Evolutionary conservation across 2,329 filamentous ascomycete genomes (phyloP), one percentile per base, ranked within the genome.

Genomic region (Cyclaneusma minus): DNA sequence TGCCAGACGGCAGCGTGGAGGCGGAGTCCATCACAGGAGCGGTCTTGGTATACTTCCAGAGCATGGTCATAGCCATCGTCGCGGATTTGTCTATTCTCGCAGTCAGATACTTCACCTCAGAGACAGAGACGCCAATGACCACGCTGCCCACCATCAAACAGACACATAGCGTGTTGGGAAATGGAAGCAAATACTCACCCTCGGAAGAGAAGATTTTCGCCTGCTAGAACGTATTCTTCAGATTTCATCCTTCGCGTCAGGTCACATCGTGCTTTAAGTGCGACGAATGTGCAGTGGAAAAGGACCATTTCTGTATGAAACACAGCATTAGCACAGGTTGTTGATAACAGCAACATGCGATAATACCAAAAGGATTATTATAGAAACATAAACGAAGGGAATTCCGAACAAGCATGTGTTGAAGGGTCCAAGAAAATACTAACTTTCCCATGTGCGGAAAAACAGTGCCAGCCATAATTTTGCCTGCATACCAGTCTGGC

Each of bases 381-480:
- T 13, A 15, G 7, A 11, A 16, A 12, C 11, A 8, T 19, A 13
- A 16, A 6, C 12, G 14, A 25, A 11, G 22, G 4, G 12, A 9
- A 21, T n/a, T 11, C 6, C 8, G 4, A 5, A 15, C 9, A 28
- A 19, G 20, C 12, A 6, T 18, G 7, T 8, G 11, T 5, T 21
- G 8, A 11, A 21, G 4, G n/a, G 9, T 17, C 21, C 27, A 16
- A 12, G 25, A 22, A 30, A 38, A 18, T 5, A 38, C 54, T 30
- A 38, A 68, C 67, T 64, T 54, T 73, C 68, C 64, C 64, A 73
- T 2, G 64, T 70, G 29, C 61, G 45, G 33, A 73, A 73, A 31
- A 54, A 62, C 5, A 74, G 44, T 4, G 49, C 54, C 1, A 62
- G 62, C 68, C 68, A 74, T 2, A 54, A 39, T 36, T 61, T 69